Conservation (phyloP, 208 protist species). For the Phytomonas sp. region DNA sequence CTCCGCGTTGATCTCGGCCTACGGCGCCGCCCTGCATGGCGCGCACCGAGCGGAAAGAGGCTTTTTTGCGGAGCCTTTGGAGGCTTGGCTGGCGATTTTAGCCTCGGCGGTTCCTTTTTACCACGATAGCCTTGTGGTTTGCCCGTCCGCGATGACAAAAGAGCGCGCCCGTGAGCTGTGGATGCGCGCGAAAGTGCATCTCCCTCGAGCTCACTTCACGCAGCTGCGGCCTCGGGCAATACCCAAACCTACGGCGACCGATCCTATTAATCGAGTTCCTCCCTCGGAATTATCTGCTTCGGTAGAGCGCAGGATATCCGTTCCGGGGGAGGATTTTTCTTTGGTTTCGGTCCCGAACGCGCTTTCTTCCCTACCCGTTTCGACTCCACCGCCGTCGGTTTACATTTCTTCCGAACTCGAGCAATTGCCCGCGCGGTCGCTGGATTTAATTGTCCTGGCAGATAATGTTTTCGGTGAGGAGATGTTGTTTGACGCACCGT, state of each 20-base stretch:
- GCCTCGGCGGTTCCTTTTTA: slow-evolving; percentile 71
- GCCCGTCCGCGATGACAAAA: slow-evolving; percentile 26
- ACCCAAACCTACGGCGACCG: not conserved
- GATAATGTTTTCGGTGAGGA: slow-evolving; percentile 67
- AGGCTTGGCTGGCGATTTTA: slow-evolving; percentile 65
- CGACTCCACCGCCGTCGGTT: slow-evolving; percentile 11
- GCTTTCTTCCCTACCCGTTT: not conserved
- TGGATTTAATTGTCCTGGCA: slow-evolving; percentile 70
- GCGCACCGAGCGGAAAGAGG: slow-evolving; percentile 26
- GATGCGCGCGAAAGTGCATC: slow-evolving; percentile 33
- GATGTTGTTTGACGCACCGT: slow-evolving; percentile 69
- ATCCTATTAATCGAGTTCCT: not conserved
- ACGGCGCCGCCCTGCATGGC: slow-evolving; percentile 46
- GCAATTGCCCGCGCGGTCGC: slow-evolving; percentile 23
- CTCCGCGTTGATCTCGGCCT: slow-evolving; percentile 5
- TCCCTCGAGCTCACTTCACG: slow-evolving; percentile 35
- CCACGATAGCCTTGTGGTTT: slow-evolving; percentile 52
- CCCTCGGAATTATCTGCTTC: not conserved
- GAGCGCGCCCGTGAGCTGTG: slow-evolving; percentile 21
- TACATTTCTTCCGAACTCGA: slow-evolving; percentile 26
- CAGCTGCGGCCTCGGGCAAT: slow-evolving; percentile 13
- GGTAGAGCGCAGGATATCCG: not conserved
- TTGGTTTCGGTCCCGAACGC: not conserved
- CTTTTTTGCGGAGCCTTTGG: slow-evolving; percentile 51
- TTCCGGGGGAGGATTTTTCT: not conserved